Evolutionary conservation across 1,284 basidiomycete species (phyloP).

Genomic region (Ganoderma leucocontextum): DNA sequence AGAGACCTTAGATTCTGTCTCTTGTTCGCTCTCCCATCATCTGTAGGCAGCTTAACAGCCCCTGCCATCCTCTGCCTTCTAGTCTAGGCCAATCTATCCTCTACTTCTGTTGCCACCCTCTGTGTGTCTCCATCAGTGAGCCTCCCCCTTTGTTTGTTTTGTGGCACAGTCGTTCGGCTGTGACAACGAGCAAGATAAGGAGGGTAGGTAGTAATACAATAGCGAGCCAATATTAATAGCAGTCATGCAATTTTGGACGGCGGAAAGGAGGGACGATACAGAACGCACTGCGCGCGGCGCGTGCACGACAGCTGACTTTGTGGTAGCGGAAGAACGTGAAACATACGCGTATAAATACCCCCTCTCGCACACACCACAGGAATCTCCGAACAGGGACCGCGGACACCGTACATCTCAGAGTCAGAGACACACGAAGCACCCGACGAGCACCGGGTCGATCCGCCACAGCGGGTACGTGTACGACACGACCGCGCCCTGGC

Average conservation of each 20-base stretch:
- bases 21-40: too few species aligned
- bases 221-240: not conserved
- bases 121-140: too few species aligned
- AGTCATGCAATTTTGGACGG: not conserved
- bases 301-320: not conserved
- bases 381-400: too few species aligned
- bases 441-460: constrained; percentile 26
- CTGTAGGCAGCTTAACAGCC: too few species aligned
- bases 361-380: too few species aligned
- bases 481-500: constrained; percentile 8
- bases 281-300: not conserved
- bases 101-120: too few species aligned
- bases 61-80: too few species aligned
- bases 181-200: not conserved
- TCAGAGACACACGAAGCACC: constrained; percentile 24
- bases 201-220: not conserved
- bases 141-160: too few species aligned
- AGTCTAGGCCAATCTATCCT: too few species aligned
- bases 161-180: too few species aligned
- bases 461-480: constrained; percentile 23
- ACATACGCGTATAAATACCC: not conserved
- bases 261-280: not conserved
- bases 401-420: too few species aligned
- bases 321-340: not conserved
- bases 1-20: too few species aligned